Evolutionary conservation across 148 eudicot genomes (phyloP).

Genomic region (Silene uniflora): DNA sequence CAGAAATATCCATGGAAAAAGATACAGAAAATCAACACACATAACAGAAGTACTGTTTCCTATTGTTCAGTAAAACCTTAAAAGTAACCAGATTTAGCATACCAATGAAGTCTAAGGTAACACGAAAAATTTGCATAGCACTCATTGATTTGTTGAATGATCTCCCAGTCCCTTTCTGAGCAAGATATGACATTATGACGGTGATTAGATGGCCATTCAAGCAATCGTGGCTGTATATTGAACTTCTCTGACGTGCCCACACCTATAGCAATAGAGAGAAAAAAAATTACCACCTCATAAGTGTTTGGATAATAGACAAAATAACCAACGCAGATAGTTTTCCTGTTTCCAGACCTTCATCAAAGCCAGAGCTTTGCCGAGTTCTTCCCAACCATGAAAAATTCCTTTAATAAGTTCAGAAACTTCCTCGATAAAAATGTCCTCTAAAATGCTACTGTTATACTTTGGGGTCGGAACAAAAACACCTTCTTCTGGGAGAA

Average conservation of each 20-base stretch:
- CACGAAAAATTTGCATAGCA: conserved; percentile 77
- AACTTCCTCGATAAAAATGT: conserved; percentile 71
- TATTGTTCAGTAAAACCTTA: background rate
- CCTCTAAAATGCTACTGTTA: conserved; percentile 86
- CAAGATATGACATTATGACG: conserved; percentile 65
- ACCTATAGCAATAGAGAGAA: conserved; percentile 48
- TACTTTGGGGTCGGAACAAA: conserved; percentile 71
- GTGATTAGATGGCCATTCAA: conserved; percentile 69
- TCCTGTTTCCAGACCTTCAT: conserved; percentile 53
- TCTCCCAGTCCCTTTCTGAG: conserved; percentile 51
- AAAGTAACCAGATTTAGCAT: conserved; percentile 21
- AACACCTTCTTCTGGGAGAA: conserved; percentile 34
- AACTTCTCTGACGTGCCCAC: conserved; percentile 92
- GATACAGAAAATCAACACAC: background rate
- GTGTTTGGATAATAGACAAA: background rate
- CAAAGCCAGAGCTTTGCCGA: conserved; percentile 70
- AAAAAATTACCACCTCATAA: conserved; percentile 10
- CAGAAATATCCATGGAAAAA: background rate
- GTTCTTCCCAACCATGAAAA: conserved; percentile 71
- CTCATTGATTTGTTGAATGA: conserved; percentile 67
- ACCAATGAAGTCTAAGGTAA: conserved; percentile 82
- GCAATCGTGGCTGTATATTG: conserved; percentile 69
- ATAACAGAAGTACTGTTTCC: background rate
- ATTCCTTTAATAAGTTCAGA: conserved; percentile 41
- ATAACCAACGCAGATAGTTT: background rate